Evolutionary conservation across 2,329 filamentous ascomycete species (phyloP).

Genomic region (Botrytis medusae): DNA sequence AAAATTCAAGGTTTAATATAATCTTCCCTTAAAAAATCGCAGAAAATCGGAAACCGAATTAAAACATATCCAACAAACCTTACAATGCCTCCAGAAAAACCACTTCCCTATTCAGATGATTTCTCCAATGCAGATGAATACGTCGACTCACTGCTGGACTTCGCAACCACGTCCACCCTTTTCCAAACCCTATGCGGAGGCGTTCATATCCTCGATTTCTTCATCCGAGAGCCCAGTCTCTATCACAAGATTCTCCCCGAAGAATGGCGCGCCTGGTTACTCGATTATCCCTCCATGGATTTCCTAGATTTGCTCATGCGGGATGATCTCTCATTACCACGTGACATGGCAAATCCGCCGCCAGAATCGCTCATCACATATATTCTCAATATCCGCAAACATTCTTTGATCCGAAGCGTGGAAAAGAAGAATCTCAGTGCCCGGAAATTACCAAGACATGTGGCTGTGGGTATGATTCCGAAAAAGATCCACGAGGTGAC

Average conservation of each 20-base stretch:
- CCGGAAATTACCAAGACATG: conserved; percentile 63
- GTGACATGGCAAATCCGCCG: conserved; percentile 26
- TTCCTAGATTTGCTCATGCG: conserved; percentile 80
- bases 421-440: conserved; percentile 42
- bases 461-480: conserved; percentile 88
- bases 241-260: conserved; percentile 74
- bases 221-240: conserved; percentile 79
- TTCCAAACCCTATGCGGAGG: conserved; percentile 92
- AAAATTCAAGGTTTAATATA: background rate
- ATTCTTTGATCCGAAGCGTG: conserved; percentile 60
- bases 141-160: conserved; percentile 72
- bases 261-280: conserved; percentile 81
- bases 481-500: conserved; percentile 96
- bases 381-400: conserved; percentile 66
- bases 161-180: conserved; percentile 70
- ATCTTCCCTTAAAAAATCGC: background rate
- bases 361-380: conserved; percentile 64
- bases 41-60: background rate
- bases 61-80: background rate
- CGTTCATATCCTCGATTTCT: conserved; percentile 96
- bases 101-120: conserved; percentile 35
- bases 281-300: conserved; percentile 67
- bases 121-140: conserved; percentile 76
- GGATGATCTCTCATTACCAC: conserved; percentile 59
- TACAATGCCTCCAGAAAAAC: conserved; percentile 35